Evolutionary conservation across 2,329 filamentous ascomycete genomes (phyloP).

Genomic region (Sordariomycetes sp.): DNA sequence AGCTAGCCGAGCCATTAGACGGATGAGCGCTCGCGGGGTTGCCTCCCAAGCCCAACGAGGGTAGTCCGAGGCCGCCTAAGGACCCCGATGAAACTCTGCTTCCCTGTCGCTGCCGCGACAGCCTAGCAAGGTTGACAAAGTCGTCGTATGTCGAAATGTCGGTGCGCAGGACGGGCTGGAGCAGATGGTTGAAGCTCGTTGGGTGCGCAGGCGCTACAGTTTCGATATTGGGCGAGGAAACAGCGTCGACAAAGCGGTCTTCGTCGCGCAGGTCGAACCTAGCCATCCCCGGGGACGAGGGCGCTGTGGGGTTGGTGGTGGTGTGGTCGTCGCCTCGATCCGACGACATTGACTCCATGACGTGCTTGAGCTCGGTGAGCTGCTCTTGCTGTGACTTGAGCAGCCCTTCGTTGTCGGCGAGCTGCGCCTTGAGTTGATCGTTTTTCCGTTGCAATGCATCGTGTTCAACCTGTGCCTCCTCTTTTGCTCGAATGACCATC

Average conservation of each 20-base stretch:
- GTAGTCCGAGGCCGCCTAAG: constrained; percentile 39
- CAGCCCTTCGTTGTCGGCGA: constrained; percentile 78
- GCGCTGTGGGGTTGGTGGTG: constrained; percentile 59
- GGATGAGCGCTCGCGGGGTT: constrained; percentile 32
- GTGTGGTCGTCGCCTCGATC: constrained; percentile 64
- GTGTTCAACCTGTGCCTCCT: constrained; percentile 77
- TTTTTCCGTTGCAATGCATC: constrained; percentile 76
- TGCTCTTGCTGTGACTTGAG: constrained; percentile 90
- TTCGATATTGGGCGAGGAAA: constrained; percentile 29
- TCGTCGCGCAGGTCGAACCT: constrained; percentile 54
- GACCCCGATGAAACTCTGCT: constrained; percentile 67
- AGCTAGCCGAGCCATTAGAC: constrained; percentile 52
- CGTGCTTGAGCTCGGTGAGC: constrained; percentile 77
- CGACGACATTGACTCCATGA: constrained; percentile 79
- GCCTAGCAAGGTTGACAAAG: constrained; percentile 67
- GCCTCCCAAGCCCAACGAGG: constrained; percentile 31
- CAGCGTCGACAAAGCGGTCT: constrained; percentile 20
- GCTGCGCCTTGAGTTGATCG: constrained; percentile 75
- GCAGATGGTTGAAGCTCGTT: constrained; percentile 69
- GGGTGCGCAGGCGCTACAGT: constrained; percentile 45
- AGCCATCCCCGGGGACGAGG: constrained; percentile 70
- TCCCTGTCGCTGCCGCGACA: constrained; percentile 49
- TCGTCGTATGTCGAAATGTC: constrained; percentile 79
- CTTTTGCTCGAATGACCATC: constrained; percentile 86
- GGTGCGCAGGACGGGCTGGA: constrained; percentile 74